phyloP scores from a whole-genome alignment of 805 yeast species.

The Metschnikowia bowlesiae region DNA sequence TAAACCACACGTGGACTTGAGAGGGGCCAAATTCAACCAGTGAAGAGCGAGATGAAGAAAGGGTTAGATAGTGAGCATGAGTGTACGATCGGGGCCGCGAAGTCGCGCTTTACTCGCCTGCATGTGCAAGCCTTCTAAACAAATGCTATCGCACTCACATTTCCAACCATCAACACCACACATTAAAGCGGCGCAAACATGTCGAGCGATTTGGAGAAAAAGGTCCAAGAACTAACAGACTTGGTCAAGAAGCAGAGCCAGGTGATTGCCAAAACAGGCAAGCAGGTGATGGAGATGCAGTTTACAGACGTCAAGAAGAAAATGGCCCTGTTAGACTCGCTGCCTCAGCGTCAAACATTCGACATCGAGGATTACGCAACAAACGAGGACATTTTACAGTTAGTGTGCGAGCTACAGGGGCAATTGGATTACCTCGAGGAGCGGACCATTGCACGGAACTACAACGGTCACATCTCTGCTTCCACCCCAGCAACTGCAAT shows the following conservation, averaged over 20 bases:
- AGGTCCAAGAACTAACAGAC: constrained; percentile 49
- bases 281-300: constrained; percentile 69
- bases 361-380: constrained; percentile 63
- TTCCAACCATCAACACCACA: background rate
- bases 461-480: constrained; percentile 50
- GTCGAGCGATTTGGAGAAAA: constrained; percentile 13
- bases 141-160: no score
- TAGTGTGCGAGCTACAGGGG: constrained; percentile 86
- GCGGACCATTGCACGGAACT: constrained; percentile 65
- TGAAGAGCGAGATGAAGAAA: no score
- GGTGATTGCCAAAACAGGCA: constrained; percentile 71
- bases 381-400: constrained; percentile 78
- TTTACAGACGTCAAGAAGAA: constrained; percentile 45
- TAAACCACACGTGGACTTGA: no score
- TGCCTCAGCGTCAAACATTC: constrained; percentile 16
- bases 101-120: no score
- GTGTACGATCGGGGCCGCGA: no score
- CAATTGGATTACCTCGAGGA: constrained; percentile 79
- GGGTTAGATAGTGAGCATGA: no score
- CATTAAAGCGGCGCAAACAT: background rate
- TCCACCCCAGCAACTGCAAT: constrained; percentile 29
- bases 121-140: no score
- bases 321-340: constrained; percentile 14
- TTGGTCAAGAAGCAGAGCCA: constrained; percentile 61
- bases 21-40: no score